Conservation (phyloP, 176 grass and related monocot species). For the Triticum turgidum region DNA sequence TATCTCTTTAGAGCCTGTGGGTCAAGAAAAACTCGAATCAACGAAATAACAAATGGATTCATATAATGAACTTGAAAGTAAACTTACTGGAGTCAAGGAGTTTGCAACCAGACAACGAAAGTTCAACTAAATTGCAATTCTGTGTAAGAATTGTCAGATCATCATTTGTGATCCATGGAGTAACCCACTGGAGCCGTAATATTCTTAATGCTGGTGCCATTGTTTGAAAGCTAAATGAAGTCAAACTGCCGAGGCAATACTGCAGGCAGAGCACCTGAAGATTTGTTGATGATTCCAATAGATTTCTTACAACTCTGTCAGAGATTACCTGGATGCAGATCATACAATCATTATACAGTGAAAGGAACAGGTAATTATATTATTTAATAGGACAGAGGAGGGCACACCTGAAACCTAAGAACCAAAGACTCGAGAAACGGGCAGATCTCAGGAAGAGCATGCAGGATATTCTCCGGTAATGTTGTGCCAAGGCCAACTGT, state of each 20-base stretch:
- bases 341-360: conserved; percentile 18
- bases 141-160: conserved; percentile 55
- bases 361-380: not conserved
- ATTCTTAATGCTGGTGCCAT: conserved; percentile 31
- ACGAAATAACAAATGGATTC: not conserved
- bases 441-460: conserved; percentile 64
- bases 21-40: not conserved
- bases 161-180: conserved; percentile 78
- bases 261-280: conserved; percentile 54
- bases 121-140: conserved; percentile 63
- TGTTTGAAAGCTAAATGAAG: conserved; percentile 47
- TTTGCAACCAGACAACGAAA: conserved; percentile 75
- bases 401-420: conserved; percentile 77
- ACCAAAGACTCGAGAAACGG: conserved; percentile 66
- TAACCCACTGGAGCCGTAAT: conserved; percentile 67
- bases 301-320: conserved; percentile 53
- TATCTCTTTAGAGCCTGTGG: conserved; percentile 58
- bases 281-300: conserved; percentile 57
- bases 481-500: conserved; percentile 72
- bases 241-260: conserved; percentile 63
- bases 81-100: conserved; percentile 74
- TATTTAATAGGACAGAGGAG: not conserved
- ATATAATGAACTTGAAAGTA: not conserved
- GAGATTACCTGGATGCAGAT: conserved; percentile 61
- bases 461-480: conserved; percentile 53